A percentile compares a stretch with the other conserved stretches of the same genome.
Evolutionary conservation across 768 basidiomycete species (phyloP).

Genomic region (Mycena leptocephala): DNA sequence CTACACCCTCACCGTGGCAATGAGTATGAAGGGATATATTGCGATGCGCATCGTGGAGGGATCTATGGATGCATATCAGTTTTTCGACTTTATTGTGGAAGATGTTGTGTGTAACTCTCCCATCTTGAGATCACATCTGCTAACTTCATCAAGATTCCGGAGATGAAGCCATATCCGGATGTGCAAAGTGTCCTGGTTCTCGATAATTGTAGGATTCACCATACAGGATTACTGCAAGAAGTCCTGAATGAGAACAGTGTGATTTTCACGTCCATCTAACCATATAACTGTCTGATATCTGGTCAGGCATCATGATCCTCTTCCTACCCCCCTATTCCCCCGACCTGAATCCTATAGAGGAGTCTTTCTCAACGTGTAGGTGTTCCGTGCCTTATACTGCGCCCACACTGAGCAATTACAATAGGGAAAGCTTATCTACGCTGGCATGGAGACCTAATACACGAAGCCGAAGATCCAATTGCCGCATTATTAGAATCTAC

Average conservation of each 20-base stretch:
- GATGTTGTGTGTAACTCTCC: background rate
- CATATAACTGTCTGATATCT: no score
- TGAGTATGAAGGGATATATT: background rate
- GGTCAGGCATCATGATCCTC: background rate
- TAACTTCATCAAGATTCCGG: background rate
- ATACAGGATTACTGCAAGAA: background rate
- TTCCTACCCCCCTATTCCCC: constrained; percentile 5
- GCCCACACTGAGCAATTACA: background rate
- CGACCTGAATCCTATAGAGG: constrained; percentile 8
- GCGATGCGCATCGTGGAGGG: no score
- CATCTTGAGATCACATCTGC: background rate
- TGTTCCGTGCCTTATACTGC: no score
- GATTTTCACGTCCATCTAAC: no score
- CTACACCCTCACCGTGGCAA: background rate
- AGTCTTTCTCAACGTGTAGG: no score
- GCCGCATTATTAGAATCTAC: constrained; percentile 40
- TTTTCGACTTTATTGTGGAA: no score
- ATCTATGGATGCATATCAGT: no score
- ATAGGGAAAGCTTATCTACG: constrained; percentile 32
- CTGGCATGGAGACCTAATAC: constrained; percentile 21
- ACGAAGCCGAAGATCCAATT: constrained; percentile 20
- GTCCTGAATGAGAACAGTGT: background rate
- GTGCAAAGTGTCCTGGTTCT: background rate
- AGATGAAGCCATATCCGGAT: background rate
- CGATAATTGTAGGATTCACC: background rate